These are phyloP conservation scores for Aspergillus candidus DNA, from an alignment of 2,329 filamentous ascomycete genomes.

Conservation along the genomic window DNA sequence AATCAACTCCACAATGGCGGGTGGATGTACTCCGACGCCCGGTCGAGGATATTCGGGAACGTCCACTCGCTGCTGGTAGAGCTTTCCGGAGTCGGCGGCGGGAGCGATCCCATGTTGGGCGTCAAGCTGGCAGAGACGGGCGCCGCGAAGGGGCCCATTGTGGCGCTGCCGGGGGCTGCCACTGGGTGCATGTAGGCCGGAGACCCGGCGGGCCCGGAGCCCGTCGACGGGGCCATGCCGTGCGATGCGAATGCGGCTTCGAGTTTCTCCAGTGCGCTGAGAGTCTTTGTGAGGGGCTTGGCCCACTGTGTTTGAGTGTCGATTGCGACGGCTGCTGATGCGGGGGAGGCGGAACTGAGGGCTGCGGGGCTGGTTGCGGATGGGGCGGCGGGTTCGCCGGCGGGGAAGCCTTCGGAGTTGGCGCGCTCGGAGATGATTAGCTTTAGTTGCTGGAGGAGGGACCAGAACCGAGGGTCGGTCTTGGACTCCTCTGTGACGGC, in stretches of 20 bases:
- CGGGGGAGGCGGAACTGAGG: slow-evolving; percentile 23
- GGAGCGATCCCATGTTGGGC: slow-evolving; percentile 31
- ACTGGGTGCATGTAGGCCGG: slow-evolving; percentile 17
- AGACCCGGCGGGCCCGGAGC: slow-evolving; percentile 10
- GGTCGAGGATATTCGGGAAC: slow-evolving; percentile 40
- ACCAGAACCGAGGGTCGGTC: slow-evolving; percentile 34
- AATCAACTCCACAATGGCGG: slow-evolving; percentile 39
- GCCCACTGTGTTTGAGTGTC: slow-evolving; percentile 42
- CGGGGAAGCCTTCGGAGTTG: slow-evolving; percentile 24
- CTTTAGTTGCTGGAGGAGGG: slow-evolving; percentile 38
- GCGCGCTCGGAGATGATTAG: slow-evolving; percentile 40
- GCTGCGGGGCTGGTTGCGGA: slow-evolving; percentile 20
- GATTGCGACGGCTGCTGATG: slow-evolving; percentile 20
- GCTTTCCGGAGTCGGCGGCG: slow-evolving; percentile 44
- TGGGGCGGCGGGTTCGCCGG: slow-evolving; percentile 18
- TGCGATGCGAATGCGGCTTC: slow-evolving; percentile 34
- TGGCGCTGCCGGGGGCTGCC: slow-evolving; percentile 9
- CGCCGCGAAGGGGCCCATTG: slow-evolving; percentile 12
- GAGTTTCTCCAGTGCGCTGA: slow-evolving; percentile 42
- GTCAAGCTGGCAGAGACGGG: slow-evolving; percentile 24
- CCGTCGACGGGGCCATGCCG: slow-evolving; percentile 9
- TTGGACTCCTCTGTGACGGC: slow-evolving; percentile 43
- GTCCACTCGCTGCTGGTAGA: slow-evolving; percentile 44
- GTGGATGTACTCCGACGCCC: slow-evolving; percentile 45
- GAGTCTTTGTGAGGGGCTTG: slow-evolving; percentile 41